These are phyloP conservation scores for Pseudopithomyces chartarum DNA, from an alignment of 2,329 filamentous ascomycete genomes.

Conservation along the genomic window DNA sequence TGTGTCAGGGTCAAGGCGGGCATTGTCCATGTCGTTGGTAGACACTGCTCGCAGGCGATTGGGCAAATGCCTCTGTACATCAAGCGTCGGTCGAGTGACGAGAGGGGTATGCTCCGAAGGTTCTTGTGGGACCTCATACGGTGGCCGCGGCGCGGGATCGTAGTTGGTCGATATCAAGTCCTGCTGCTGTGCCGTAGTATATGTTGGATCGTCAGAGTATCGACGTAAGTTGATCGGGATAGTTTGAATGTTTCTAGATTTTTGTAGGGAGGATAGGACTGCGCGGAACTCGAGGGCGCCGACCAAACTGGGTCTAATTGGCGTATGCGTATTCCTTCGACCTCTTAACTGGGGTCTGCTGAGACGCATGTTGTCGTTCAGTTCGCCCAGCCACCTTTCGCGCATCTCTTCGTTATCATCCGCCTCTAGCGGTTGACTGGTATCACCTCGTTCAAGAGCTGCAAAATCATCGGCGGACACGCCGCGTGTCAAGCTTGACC, in stretches of 20 bases:
- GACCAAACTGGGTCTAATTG: constrained; percentile 90
- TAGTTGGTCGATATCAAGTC: constrained; percentile 55
- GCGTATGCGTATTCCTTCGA: constrained; percentile 75
- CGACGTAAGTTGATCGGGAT: constrained; percentile 71
- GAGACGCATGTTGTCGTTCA: constrained; percentile 92
- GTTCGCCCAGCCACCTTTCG: constrained; percentile 72
- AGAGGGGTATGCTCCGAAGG: constrained; percentile 24
- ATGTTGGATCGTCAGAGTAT: constrained; percentile 68
- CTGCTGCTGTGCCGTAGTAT: constrained; percentile 51
- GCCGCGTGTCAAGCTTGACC: constrained; percentile 49
- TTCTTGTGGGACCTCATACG: constrained; percentile 35
- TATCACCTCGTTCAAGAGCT: constrained; percentile 62
- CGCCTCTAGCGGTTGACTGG: constrained; percentile 63
- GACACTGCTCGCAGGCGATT: constrained; percentile 60
- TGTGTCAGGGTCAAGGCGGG: constrained; percentile 51
- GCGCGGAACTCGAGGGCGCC: constrained; percentile 93
- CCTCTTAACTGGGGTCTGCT: constrained; percentile 68
- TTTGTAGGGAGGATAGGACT: constrained; percentile 83
- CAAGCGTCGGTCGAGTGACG: constrained; percentile 30
- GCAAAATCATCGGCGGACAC: constrained; percentile 67
- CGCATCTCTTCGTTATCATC: constrained; percentile 66
- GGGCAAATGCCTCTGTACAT: constrained; percentile 34
- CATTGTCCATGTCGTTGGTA: constrained; percentile 59
- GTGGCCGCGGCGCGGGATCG: constrained; percentile 51
- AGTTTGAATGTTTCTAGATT: constrained; percentile 75